Evolutionary conservation across 2,329 filamentous ascomycete species (phyloP).

Genomic region (Raffaelea deltoideospora): DNA sequence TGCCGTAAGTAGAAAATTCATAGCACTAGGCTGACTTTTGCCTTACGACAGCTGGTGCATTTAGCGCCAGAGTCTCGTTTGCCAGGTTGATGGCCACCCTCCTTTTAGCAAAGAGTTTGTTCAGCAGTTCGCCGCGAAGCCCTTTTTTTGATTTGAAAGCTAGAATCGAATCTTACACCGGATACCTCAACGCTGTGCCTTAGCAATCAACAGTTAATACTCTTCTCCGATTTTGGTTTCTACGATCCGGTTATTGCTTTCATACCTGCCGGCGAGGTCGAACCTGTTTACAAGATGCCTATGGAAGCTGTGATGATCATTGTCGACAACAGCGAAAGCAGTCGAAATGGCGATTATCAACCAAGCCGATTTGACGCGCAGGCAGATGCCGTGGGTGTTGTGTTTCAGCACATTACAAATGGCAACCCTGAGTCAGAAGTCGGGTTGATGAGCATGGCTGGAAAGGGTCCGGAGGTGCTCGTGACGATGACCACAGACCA

Average conservation of each 20-base stretch:
- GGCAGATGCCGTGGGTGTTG: conserved; percentile 82
- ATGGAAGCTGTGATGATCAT: conserved; percentile 99
- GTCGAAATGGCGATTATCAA: conserved; percentile 84
- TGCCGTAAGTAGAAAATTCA: conserved; percentile 2
- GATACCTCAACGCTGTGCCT: too few species aligned
- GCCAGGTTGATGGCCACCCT: too few species aligned
- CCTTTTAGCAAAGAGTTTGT: too few species aligned
- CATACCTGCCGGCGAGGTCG: too few species aligned
- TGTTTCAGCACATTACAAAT: conserved; percentile 91
- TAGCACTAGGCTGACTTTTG: conserved; percentile 7
- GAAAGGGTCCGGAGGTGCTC: conserved; percentile 90
- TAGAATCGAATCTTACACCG: too few species aligned
- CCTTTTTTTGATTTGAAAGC: too few species aligned
- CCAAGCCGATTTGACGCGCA: conserved; percentile 94
- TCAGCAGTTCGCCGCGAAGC: too few species aligned
- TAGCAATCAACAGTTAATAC: too few species aligned
- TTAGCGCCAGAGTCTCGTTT: too few species aligned
- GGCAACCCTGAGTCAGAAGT: conserved; percentile 95
- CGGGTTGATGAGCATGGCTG: conserved; percentile 97
- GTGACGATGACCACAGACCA: conserved; percentile 93
- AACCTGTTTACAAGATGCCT: conserved; percentile 92
- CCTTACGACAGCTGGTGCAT: conserved; percentile 13
- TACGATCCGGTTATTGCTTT: too few species aligned
- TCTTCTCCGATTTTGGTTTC: too few species aligned
- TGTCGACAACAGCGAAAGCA: conserved; percentile 98